Conservation (phyloP, 164 flowering plant genomes). For the Echeveria elegans region DNA sequence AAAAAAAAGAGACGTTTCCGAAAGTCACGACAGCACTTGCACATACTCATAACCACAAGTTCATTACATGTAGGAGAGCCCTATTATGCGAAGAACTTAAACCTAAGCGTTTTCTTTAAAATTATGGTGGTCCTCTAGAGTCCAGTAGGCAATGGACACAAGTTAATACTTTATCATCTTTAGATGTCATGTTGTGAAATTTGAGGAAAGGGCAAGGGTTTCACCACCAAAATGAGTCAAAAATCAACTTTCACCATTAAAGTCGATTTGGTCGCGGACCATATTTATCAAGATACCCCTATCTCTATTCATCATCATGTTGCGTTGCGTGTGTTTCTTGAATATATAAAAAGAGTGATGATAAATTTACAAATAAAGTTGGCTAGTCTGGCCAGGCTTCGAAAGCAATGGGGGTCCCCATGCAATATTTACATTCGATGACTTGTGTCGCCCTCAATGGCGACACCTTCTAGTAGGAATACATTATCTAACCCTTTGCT, state of each 20-base stretch:
- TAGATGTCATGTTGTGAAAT: too few species aligned
- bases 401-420: neutral
- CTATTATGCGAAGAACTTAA: too few species aligned
- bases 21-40: too few species aligned
- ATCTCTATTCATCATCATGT: neutral
- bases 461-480: neutral
- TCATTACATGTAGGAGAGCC: too few species aligned
- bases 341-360: neutral
- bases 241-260: neutral
- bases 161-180: too few species aligned
- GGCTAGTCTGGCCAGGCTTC: neutral
- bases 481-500: neutral
- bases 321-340: neutral
- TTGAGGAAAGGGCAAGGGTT: neutral
- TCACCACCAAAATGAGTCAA: neutral
- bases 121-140: too few species aligned
- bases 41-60: too few species aligned
- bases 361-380: neutral
- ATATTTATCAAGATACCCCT: too few species aligned
- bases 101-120: too few species aligned
- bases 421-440: neutral
- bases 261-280: neutral
- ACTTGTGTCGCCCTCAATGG: neutral
- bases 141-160: too few species aligned
- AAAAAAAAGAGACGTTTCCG: too few species aligned